phyloP scores from a whole-genome alignment of 2,329 filamentous ascomycete species.

The Akanthomyces uredinophilus region DNA sequence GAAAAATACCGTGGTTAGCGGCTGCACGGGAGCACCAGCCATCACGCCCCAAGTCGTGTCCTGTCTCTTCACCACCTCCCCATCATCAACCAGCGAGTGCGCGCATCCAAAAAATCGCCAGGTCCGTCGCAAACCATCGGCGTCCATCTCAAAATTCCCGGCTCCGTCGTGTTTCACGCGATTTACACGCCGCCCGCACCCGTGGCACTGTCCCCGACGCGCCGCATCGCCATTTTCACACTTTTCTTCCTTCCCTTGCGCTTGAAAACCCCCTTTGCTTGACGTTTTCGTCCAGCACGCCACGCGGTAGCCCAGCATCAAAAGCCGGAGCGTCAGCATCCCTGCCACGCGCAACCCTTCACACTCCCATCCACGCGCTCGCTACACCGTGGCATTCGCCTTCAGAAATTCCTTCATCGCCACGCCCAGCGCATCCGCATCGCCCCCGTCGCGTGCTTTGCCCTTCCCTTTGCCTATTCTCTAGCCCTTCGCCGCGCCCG shows the following conservation, averaged over 20 bases:
- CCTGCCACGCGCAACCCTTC: slow-evolving; percentile 6
- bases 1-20: slow-evolving; percentile 37
- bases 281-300: slow-evolving; percentile 17
- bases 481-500: slow-evolving; percentile 2
- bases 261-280: slow-evolving; percentile 24
- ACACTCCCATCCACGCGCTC: slow-evolving; percentile 10
- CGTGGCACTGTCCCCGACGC: slow-evolving; percentile 37
- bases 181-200: slow-evolving; percentile 44
- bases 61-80: slow-evolving; percentile 49
- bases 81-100: slow-evolving; percentile 47
- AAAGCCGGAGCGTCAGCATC: slow-evolving; percentile 6
- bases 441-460: slow-evolving; percentile 8
- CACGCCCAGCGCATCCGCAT: slow-evolving; percentile 6
- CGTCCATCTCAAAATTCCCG: slow-evolving; percentile 49
- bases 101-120: slow-evolving; percentile 59
- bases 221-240: slow-evolving; percentile 35
- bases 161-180: slow-evolving; percentile 50
- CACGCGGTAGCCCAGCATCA: slow-evolving; percentile 17
- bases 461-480: slow-evolving; percentile 17
- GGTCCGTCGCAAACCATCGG: slow-evolving; percentile 55
- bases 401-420: slow-evolving; percentile 3
- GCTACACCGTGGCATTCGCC: slow-evolving; percentile 10
- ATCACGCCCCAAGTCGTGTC: slow-evolving; percentile 45
- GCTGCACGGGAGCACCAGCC: slow-evolving; percentile 39
- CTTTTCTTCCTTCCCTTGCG: slow-evolving; percentile 37